Conservation (phyloP, 495 filamentous ascomycete genomes). For the Penicillium daleae region DNA sequence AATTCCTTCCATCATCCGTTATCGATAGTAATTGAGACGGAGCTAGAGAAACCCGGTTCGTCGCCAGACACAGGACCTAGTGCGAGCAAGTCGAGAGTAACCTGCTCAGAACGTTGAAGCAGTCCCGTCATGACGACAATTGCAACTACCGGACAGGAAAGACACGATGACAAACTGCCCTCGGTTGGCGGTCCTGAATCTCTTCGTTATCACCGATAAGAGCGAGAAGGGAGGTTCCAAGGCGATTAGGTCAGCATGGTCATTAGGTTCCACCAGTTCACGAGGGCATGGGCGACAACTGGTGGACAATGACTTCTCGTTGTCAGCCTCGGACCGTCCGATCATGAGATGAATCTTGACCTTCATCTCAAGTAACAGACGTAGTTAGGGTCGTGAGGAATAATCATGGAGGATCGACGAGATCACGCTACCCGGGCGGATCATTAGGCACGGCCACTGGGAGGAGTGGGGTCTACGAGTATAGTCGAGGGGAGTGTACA, state of each 20-base stretch:
- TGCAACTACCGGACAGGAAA: not conserved
- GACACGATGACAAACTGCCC: not conserved
- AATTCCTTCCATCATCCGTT: no score
- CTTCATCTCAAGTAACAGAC: not conserved
- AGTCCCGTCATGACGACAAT: no score
- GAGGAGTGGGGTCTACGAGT: not conserved
- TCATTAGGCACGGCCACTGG: slow-evolving; percentile 1
- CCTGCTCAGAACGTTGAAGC: no score
- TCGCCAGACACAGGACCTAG: no score
- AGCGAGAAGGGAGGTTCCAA: not conserved
- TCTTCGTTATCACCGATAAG: not conserved
- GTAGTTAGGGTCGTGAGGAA: no score
- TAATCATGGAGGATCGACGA: slow-evolving; percentile 10
- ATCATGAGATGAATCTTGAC: not conserved
- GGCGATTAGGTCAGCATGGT: not conserved
- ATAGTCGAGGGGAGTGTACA: no score
- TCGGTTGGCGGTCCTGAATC: not conserved
- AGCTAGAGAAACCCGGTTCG: no score
- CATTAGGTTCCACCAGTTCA: no score
- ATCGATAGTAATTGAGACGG: no score
- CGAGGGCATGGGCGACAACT: no score
- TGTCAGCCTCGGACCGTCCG: not conserved
- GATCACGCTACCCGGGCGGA: slow-evolving; percentile 7
- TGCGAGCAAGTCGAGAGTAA: no score
- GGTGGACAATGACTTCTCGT: no score